Conservation (phyloP, 176 grass and related monocot species). For the Pharus latifolius region DNA sequence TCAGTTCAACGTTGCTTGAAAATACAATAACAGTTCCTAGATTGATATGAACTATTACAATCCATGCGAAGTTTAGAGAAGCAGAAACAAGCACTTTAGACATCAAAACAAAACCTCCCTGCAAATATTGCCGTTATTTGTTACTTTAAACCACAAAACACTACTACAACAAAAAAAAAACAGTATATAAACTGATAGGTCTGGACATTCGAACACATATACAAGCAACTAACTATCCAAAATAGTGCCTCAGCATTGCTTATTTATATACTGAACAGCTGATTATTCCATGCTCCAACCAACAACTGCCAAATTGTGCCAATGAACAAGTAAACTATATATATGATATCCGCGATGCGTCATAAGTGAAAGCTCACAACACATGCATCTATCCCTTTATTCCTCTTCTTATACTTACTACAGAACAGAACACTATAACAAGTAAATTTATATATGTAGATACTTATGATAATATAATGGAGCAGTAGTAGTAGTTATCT, state of each 20-base stretch:
- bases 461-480: not conserved
- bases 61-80: not conserved
- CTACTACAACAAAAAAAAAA: not conserved
- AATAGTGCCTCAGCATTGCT: not conserved
- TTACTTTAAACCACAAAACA: not conserved
- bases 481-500: not conserved
- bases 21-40: not conserved
- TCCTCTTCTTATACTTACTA: constrained; percentile 22
- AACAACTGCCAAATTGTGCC: not conserved
- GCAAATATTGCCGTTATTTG: not conserved
- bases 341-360: not conserved
- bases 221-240: not conserved
- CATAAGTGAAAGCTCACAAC: not conserved
- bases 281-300: constrained; percentile 15
- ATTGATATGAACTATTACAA: not conserved
- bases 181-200: not conserved
- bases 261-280: constrained; percentile 16
- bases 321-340: not conserved
- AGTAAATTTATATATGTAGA: constrained; percentile 4
- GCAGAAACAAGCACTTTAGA: not conserved
- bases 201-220: not conserved
- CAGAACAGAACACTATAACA: constrained; percentile 15
- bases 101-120: not conserved
- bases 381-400: constrained; percentile 23
- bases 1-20: not conserved